Conservation (phyloP, 768 basidiomycete species). For the Dacryopinax spathularia region DNA sequence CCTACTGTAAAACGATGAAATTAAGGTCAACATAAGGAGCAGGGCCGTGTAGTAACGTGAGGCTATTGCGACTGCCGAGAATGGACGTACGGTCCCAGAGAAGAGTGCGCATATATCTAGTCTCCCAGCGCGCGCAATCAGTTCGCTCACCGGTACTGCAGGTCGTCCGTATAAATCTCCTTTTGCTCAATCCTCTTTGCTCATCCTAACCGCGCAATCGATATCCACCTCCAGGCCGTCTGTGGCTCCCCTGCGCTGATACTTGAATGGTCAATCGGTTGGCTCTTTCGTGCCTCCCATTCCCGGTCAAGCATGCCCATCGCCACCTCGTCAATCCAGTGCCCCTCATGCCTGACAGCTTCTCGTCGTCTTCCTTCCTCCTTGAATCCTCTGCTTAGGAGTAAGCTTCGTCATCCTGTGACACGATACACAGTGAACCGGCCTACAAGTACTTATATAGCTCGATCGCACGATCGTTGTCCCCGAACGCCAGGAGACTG, state of each 20-base stretch:
- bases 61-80: too few relatives aligned
- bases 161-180: too few relatives aligned
- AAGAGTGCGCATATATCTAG: too few relatives aligned
- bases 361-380: not conserved
- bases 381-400: not conserved
- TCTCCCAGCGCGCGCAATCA: too few relatives aligned
- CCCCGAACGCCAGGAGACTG: slow-evolving; percentile 28
- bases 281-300: not conserved
- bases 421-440: not conserved
- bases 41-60: too few relatives aligned
- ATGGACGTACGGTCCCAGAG: too few relatives aligned
- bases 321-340: not conserved
- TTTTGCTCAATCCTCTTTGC: too few relatives aligned
- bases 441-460: slow-evolving; percentile 34
- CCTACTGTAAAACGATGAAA: too few relatives aligned
- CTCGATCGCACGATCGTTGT: slow-evolving; percentile 29
- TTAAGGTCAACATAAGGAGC: too few relatives aligned
- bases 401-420: not conserved
- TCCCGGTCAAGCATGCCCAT: not conserved
- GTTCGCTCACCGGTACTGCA: too few relatives aligned
- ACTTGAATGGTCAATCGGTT: too few relatives aligned
- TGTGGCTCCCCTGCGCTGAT: not conserved
- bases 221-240: not conserved
- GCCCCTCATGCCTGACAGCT: not conserved
- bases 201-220: not conserved